Evolutionary conservation across 495 filamentous ascomycete species (phyloP).

Genomic region (Penicillium paradoxum): DNA sequence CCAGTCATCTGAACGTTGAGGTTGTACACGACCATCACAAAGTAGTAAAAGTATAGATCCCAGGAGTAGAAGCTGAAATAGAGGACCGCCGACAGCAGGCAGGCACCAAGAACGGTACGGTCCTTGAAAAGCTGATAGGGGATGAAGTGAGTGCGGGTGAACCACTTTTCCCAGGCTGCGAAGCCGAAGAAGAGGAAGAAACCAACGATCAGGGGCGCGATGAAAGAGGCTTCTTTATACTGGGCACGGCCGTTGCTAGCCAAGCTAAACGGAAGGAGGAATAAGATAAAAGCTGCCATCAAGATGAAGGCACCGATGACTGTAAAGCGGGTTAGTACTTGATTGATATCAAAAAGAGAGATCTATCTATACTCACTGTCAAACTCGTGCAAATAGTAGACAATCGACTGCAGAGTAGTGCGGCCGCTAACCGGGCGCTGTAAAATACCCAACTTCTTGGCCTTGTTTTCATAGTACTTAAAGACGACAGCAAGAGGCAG

Average conservation of each 20-base stretch:
- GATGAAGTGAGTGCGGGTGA: slow-evolving; percentile 55
- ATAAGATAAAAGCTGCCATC: slow-evolving; percentile 52
- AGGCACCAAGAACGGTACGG: slow-evolving; percentile 63
- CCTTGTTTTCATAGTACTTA: slow-evolving; percentile 55
- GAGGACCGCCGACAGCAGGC: slow-evolving; percentile 46
- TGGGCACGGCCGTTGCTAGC: slow-evolving; percentile 37
- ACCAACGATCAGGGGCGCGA: slow-evolving; percentile 55
- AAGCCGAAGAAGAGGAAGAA: slow-evolving; percentile 53
- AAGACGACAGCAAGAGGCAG: slow-evolving; percentile 51
- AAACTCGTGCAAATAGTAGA: slow-evolving; percentile 56
- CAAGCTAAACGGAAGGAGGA: slow-evolving; percentile 61
- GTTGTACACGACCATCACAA: slow-evolving; percentile 66
- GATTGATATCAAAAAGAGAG: background rate
- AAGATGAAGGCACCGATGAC: slow-evolving; percentile 54
- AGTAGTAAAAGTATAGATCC: slow-evolving; percentile 62
- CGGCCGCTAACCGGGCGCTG: slow-evolving; percentile 39
- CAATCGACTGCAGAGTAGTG: slow-evolving; percentile 41
- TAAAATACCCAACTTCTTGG: slow-evolving; percentile 41
- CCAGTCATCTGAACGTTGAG: slow-evolving; percentile 52
- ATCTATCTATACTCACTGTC: slow-evolving; percentile 39
- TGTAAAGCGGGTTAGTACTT: slow-evolving; percentile 9
- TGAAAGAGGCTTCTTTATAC: slow-evolving; percentile 51
- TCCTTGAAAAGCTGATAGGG: slow-evolving; percentile 55
- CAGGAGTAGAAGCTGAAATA: slow-evolving; percentile 65
- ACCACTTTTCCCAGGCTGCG: slow-evolving; percentile 52